These are phyloP conservation scores for Cubamyces lactineus DNA, from an alignment of 768 basidiomycete species.

Conservation along the genomic window DNA sequence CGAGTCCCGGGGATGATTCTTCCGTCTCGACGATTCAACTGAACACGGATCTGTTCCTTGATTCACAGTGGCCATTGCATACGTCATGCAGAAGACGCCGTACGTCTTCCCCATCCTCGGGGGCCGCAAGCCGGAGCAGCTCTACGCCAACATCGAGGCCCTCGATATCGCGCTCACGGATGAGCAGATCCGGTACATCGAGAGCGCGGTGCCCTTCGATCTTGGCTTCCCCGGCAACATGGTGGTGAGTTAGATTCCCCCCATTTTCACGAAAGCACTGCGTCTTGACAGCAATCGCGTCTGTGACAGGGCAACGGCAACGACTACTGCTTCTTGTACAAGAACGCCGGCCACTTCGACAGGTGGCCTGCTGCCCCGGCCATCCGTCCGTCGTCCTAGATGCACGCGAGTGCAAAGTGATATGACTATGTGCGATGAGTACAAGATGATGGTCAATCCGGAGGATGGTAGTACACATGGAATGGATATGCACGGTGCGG, in stretches of 20 bases:
- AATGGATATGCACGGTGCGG: background rate
- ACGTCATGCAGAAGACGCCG: slow-evolving; percentile 56
- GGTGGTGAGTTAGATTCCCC: slow-evolving; percentile 43
- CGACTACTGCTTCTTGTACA: slow-evolving; percentile 6
- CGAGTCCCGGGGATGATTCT: background rate
- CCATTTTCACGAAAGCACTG: too few relatives aligned
- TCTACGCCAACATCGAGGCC: slow-evolving; percentile 53
- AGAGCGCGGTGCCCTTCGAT: slow-evolving; percentile 47
- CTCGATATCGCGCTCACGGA: slow-evolving; percentile 48
- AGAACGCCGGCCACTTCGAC: slow-evolving; percentile 29
- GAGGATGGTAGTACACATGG: background rate
- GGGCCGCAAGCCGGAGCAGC: slow-evolving; percentile 55
- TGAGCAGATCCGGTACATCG: slow-evolving; percentile 50
- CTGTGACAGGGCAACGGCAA: slow-evolving; percentile 15
- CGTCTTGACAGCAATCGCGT: background rate
- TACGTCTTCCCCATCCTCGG: slow-evolving; percentile 58
- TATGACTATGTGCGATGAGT: too few relatives aligned
- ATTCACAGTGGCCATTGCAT: slow-evolving; percentile 52
- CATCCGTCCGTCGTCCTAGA: slow-evolving; percentile 18
- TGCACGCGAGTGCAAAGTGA: too few relatives aligned
- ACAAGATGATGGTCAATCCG: too few relatives aligned
- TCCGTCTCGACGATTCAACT: background rate
- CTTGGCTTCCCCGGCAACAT: slow-evolving; percentile 46
- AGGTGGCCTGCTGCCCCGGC: slow-evolving; percentile 28
- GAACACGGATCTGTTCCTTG: too few relatives aligned